Conservation (phyloP, 2,329 filamentous ascomycete genomes). For the Botrytis deweyae region DNA sequence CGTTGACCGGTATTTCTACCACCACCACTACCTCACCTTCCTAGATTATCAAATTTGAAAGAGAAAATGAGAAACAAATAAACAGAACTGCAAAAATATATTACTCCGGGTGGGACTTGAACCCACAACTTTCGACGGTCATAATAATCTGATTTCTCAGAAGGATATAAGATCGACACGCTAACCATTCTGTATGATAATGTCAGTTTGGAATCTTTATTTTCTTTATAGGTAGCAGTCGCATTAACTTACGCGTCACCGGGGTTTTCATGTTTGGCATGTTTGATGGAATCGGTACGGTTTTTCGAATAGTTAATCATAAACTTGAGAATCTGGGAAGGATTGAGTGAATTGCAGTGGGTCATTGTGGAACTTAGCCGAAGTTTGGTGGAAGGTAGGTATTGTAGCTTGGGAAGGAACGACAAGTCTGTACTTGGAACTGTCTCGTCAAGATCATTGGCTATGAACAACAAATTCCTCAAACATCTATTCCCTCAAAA, state of each 20-base stretch:
- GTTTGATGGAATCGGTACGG: not conserved
- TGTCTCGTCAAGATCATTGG: not conserved
- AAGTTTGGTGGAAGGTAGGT: not conserved
- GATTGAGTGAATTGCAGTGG: conserved; percentile 7
- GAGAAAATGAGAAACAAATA: not conserved
- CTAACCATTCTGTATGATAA: conserved; percentile 26
- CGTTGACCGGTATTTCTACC: not conserved
- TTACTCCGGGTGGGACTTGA: conserved; percentile 23
- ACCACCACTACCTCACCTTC: not conserved
- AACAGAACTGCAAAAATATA: not conserved
- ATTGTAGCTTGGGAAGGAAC: not conserved
- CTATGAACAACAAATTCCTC: not conserved
- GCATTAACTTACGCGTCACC: conserved; percentile 19
- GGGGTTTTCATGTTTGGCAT: conserved; percentile 11
- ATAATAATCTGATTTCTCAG: conserved; percentile 21
- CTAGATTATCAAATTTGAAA: not conserved
- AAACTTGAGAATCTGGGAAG: not conserved
- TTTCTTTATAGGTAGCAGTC: not conserved
- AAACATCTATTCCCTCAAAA: not conserved
- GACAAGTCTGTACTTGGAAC: not conserved
- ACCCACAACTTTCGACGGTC: conserved; percentile 25
- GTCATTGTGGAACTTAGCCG: not conserved
- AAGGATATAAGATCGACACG: conserved; percentile 29
- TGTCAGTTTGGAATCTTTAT: not conserved
- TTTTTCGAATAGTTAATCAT: not conserved